These are phyloP conservation scores for Vanrija pseudolonga DNA, from an alignment of 1,284 basidiomycete genomes.

Conservation along the genomic window DNA sequence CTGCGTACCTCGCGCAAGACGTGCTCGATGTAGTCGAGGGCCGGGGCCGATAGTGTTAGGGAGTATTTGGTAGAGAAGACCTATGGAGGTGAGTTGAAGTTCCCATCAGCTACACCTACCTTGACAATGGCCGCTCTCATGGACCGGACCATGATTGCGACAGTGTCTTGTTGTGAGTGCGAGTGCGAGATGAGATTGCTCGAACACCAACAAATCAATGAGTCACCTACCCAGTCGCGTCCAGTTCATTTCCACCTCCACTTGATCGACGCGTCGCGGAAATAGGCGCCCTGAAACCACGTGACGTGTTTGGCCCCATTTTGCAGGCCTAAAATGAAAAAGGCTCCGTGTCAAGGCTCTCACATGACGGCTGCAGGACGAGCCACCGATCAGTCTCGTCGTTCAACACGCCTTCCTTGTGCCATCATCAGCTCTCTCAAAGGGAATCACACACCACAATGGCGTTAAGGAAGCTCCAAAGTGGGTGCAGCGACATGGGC, in stretches of 20 bases:
- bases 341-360: too few relatives aligned
- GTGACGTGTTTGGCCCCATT: too few relatives aligned
- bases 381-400: too few relatives aligned
- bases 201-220: background rate
- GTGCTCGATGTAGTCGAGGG: constrained; percentile 46
- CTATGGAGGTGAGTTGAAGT: constrained; percentile 21
- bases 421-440: too few relatives aligned
- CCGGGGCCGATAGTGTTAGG: constrained; percentile 46
- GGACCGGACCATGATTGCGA: constrained; percentile 33
- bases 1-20: constrained; percentile 41
- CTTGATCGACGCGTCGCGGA: constrained; percentile 6
- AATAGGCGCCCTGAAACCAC: background rate
- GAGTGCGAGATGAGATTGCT: background rate
- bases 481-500: constrained; percentile 16
- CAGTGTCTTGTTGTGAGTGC: background rate
- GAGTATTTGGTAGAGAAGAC: constrained; percentile 52
- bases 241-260: constrained; percentile 7
- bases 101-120: constrained; percentile 20
- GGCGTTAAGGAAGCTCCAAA: constrained; percentile 45
- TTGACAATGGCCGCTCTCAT: constrained; percentile 48
- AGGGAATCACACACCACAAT: constrained; percentile 16
- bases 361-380: too few relatives aligned
- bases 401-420: too few relatives aligned
- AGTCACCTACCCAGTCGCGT: constrained; percentile 1
- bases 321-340: too few relatives aligned